Percentiles rank a stretch among this genome's conserved stretches.
phyloP scores from a whole-genome alignment of 768 basidiomycete species.

The Neoboletus brunneissimus region DNA sequence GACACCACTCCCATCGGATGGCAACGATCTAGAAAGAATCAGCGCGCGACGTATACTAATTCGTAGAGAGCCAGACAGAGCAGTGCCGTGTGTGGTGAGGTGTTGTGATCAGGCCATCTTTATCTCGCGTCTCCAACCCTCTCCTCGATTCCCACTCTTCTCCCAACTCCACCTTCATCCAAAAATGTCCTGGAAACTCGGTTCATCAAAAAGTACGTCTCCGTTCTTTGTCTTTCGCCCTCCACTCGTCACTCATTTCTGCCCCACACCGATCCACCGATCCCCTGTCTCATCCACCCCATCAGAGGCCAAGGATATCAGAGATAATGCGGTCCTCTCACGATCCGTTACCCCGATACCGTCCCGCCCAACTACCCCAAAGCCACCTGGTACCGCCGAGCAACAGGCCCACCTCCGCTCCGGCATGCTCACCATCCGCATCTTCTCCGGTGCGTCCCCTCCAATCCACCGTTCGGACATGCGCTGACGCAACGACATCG shows the following conservation, averaged over 20 bases:
- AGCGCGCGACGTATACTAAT: too few species aligned
- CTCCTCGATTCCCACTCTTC: neutral
- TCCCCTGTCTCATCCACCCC: constrained; percentile 2
- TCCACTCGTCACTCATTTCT: neutral
- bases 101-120: constrained; percentile 10
- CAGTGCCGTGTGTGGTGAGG: constrained; percentile 5
- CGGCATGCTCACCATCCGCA: constrained; percentile 92
- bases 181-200: constrained; percentile 58
- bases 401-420: constrained; percentile 61
- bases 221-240: neutral
- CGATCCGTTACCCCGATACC: constrained; percentile 80
- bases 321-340: constrained; percentile 68
- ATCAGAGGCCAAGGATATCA: constrained; percentile 65
- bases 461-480: constrained; percentile 11
- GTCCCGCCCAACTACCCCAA: constrained; percentile 78
- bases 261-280: constrained; percentile 1
- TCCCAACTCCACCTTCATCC: neutral
- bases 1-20: too few species aligned
- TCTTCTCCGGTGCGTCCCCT: constrained; percentile 75
- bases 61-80: too few species aligned
- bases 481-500: neutral
- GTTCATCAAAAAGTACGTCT: constrained; percentile 35
- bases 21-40: neutral
- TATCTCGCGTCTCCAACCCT: constrained; percentile 3
- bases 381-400: constrained; percentile 49